Conservation (phyloP, 441 rosid genomes). For the Rhodomyrtus psidioides region DNA sequence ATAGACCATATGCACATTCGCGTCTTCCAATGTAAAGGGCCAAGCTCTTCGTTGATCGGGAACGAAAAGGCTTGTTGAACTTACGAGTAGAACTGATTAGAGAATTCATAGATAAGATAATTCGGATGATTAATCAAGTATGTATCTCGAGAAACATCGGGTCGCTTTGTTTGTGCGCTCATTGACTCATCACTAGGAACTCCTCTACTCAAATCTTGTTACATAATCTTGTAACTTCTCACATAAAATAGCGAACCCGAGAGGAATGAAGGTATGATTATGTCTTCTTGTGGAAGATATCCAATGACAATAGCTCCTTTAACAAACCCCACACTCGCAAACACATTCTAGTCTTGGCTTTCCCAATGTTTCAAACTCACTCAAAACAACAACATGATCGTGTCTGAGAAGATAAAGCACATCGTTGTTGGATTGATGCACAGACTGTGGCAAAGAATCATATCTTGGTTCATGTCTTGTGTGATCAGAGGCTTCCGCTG, state of each 20-base stretch:
- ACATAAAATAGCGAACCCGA: background rate
- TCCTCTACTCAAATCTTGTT: background rate
- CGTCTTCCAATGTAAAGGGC: background rate
- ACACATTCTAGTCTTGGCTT: background rate
- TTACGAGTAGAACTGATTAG: background rate
- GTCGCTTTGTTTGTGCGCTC: background rate
- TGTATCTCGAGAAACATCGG: background rate
- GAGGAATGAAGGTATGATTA: background rate
- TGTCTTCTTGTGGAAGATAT: background rate
- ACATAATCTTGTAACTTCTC: background rate
- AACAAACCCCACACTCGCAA: background rate
- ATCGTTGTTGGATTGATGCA: background rate
- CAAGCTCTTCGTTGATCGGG: background rate
- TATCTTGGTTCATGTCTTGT: background rate
- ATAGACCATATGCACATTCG: background rate
- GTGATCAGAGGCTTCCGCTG: background rate
- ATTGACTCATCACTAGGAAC: background rate
- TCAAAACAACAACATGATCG: background rate
- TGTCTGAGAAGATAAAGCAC: background rate
- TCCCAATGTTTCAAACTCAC: background rate
- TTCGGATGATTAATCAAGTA: background rate
- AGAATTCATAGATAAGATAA: background rate
- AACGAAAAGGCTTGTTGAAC: background rate
- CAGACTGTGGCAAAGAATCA: background rate
- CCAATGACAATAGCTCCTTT: background rate